These are phyloP conservation scores for Arctium minus DNA, from an alignment of 129 eudicot species.

Conservation along the genomic window DNA sequence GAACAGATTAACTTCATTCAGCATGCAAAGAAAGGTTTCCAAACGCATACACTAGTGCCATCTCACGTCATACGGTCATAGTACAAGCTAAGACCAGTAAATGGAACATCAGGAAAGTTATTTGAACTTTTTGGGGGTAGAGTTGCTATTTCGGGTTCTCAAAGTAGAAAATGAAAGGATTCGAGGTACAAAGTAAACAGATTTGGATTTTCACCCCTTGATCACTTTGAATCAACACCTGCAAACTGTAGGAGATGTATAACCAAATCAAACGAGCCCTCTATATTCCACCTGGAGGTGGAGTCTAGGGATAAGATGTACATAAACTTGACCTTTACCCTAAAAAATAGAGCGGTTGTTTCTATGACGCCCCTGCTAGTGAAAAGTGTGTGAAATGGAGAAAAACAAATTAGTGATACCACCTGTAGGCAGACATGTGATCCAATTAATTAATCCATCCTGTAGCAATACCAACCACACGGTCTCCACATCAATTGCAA, in stretches of 20 bases:
- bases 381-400: not conserved
- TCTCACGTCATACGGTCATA: too few species aligned
- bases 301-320: not conserved
- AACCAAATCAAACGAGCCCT: too few species aligned
- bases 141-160: not conserved
- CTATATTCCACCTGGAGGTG: not conserved
- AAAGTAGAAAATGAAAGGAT: not conserved
- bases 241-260: not conserved
- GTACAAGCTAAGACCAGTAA: not conserved
- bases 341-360: not conserved
- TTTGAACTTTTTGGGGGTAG: not conserved
- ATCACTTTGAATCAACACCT: not conserved
- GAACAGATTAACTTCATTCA: not conserved
- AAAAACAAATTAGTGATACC: not conserved
- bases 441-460: slow-evolving; percentile 11
- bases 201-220: not conserved
- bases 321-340: not conserved
- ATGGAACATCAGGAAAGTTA: not conserved
- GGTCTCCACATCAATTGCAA: slow-evolving; percentile 3
- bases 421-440: slow-evolving; percentile 22
- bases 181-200: not conserved
- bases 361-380: not conserved
- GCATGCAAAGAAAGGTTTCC: not conserved
- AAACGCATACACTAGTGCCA: not conserved
- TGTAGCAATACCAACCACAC: slow-evolving; percentile 22